Conservation (phyloP, 2,329 filamentous ascomycete species). For the Seiridium unicorne region DNA sequence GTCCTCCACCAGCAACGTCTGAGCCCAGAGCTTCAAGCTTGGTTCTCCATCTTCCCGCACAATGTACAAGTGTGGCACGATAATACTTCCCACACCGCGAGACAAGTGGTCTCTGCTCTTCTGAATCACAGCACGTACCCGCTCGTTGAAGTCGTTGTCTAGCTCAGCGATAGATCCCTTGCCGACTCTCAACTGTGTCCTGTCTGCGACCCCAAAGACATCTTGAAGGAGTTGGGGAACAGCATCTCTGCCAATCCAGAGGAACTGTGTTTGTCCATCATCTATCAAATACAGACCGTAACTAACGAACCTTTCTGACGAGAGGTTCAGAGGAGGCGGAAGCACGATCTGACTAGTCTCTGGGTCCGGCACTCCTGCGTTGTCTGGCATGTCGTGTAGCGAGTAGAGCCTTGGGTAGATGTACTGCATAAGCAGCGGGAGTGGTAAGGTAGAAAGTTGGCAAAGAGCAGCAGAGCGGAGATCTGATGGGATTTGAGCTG, state of each 20-base stretch:
- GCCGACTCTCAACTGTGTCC: constrained; percentile 82
- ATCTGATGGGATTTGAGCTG: constrained; percentile 89
- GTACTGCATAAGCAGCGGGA: constrained; percentile 89
- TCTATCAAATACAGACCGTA: constrained; percentile 96
- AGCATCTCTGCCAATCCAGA: constrained; percentile 92
- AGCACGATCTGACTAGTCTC: constrained; percentile 87
- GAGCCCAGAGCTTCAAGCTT: constrained; percentile 91
- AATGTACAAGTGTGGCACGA: constrained; percentile 89
- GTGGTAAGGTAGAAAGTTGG: constrained; percentile 86
- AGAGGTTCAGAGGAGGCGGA: constrained; percentile 80
- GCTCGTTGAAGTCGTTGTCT: constrained; percentile 95
- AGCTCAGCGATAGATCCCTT: constrained; percentile 85
- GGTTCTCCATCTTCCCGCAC: constrained; percentile 96
- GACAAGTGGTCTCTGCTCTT: constrained; percentile 88
- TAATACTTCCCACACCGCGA: constrained; percentile 87
- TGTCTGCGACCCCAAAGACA: constrained; percentile 86
- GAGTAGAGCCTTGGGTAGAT: constrained; percentile 86
- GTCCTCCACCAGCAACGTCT: constrained; percentile 93
- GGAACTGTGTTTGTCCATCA: constrained; percentile 94
- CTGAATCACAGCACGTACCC: constrained; percentile 82
- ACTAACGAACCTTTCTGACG: constrained; percentile 80
- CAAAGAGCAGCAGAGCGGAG: constrained; percentile 90
- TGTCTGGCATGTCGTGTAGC: constrained; percentile 94
- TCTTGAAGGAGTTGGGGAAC: constrained; percentile 86
- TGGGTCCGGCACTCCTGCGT: constrained; percentile 80